Conservation (phyloP, 345 rosid species). For the Sisymbrium altissimum region DNA sequence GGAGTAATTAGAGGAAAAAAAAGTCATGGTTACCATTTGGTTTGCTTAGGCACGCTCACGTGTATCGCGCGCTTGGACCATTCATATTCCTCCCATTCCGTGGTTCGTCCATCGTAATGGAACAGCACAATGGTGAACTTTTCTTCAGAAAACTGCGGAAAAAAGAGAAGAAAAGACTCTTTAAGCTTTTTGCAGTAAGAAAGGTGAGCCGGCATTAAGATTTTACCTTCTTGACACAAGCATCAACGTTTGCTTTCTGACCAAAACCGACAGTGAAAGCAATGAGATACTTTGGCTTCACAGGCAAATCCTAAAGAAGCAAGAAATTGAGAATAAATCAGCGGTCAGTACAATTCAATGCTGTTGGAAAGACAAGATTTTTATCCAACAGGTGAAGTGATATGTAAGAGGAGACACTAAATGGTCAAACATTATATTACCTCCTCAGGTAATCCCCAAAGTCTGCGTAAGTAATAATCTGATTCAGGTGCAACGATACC, state of each 20-base stretch:
- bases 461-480: conserved; percentile 66
- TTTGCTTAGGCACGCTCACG: conserved; percentile 78
- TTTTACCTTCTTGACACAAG: conserved; percentile 77
- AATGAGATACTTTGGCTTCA: conserved; percentile 70
- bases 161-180: background rate
- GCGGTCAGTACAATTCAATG: background rate
- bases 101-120: conserved; percentile 84
- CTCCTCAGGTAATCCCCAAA: conserved; percentile 93
- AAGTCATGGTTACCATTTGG: conserved; percentile 59
- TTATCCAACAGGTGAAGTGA: conserved; percentile 4
- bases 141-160: conserved; percentile 64
- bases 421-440: conserved; percentile 31
- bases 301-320: conserved; percentile 69
- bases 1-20: background rate
- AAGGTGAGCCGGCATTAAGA: background rate
- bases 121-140: conserved; percentile 79
- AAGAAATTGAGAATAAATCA: background rate
- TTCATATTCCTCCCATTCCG: conserved; percentile 93
- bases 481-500: conserved; percentile 77
- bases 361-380: background rate
- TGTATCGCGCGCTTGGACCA: conserved; percentile 95
- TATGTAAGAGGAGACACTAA: background rate
- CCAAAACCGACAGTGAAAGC: conserved; percentile 82
- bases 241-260: conserved; percentile 76
- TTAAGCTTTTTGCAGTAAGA: conserved; percentile 3